phyloP scores from a whole-genome alignment of 1,139 yeast species.

The Saccharomyces hybrid region DNA sequence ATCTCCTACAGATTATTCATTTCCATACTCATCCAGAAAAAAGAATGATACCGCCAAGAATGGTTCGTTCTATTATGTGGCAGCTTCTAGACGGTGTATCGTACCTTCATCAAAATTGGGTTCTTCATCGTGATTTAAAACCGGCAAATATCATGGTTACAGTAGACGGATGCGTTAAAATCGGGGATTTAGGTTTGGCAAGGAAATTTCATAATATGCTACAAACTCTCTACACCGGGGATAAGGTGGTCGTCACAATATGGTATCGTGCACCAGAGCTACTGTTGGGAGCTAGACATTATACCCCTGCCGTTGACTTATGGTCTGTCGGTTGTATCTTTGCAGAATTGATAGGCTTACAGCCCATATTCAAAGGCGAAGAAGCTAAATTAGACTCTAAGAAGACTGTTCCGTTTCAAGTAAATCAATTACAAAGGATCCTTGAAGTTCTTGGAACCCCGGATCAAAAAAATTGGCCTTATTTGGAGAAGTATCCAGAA shows the following conservation, averaged over 20 bases:
- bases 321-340: conserved; percentile 98
- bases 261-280: conserved; percentile 98
- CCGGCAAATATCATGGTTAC: conserved; percentile 98
- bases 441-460: conserved; percentile 91
- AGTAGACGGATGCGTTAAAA: conserved; percentile 78
- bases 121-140: conserved; percentile 87
- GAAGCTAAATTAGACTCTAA: conserved; percentile 93
- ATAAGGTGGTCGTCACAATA: conserved; percentile 94
- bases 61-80: conserved; percentile 80
- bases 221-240: conserved; percentile 87
- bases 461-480: conserved; percentile 65
- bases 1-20: conserved; percentile 84
- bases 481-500: conserved; percentile 76
- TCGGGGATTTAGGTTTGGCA: conserved; percentile 94
- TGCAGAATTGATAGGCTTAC: conserved; percentile 78
- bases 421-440: conserved; percentile 83
- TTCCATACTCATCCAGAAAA: conserved; percentile 87
- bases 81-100: conserved; percentile 89
- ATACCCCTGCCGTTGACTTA: conserved; percentile 87
- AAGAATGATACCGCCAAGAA: conserved; percentile 66
- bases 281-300: conserved; percentile 83
- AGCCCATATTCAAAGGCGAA: conserved; percentile 96
- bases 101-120: conserved; percentile 91
- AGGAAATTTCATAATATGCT: conserved; percentile 82
- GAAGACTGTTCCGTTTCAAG: conserved; percentile 88